phyloP scores from a whole-genome alignment of 176 grass and related monocot genomes.

The Leersia perrieri region DNA sequence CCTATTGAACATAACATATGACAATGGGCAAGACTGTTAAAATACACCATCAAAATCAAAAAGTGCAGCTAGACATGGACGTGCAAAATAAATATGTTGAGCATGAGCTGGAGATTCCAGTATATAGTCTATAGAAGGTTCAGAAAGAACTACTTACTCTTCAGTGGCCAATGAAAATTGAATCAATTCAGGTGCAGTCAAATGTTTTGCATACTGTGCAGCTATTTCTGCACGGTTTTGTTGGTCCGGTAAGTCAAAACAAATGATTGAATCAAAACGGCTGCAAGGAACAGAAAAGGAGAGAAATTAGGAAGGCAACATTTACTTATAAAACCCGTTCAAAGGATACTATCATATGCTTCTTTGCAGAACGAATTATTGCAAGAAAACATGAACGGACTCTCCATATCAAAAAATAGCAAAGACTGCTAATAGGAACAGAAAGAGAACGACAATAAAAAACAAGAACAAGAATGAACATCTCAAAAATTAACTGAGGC shows the following conservation, averaged over 20 bases:
- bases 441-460: neutral
- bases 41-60: neutral
- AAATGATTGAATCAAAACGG: conserved; percentile 96
- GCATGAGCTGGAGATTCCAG: neutral
- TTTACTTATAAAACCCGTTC: conserved; percentile 8
- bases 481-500: conserved; percentile 11
- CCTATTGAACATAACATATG: neutral
- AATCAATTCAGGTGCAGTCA: conserved; percentile 64
- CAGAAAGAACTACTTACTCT: conserved; percentile 54
- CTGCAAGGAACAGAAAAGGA: conserved; percentile 48
- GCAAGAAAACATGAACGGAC: conserved; percentile 6
- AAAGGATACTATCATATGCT: neutral
- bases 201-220: conserved; percentile 87
- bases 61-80: neutral
- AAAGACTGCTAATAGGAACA: neutral
- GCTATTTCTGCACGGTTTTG: conserved; percentile 76
- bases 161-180: conserved; percentile 70
- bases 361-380: conserved; percentile 1
- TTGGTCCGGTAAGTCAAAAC: conserved; percentile 73
- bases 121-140: too few species aligned
- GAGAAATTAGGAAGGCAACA: neutral
- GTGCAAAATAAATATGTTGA: neutral
- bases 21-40: neutral
- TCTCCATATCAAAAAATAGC: neutral
- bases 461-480: neutral